phyloP scores from a whole-genome alignment of 2,329 filamentous ascomycete species.

The Ophiosphaerella herpotricha region DNA sequence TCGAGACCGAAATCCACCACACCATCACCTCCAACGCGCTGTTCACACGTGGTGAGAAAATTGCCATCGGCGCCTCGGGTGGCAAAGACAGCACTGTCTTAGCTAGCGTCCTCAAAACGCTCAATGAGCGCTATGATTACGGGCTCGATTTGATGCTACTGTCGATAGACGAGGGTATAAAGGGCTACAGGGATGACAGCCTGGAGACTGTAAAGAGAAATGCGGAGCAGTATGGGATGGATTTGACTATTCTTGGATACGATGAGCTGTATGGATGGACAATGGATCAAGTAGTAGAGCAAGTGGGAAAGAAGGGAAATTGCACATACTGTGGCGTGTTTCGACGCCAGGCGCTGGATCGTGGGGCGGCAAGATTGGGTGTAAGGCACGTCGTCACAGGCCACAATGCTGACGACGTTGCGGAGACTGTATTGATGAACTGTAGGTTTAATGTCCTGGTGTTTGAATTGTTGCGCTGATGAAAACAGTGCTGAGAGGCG shows the following conservation, averaged over 20 bases:
- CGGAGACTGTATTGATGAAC: slow-evolving; percentile 98
- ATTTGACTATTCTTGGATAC: slow-evolving; percentile 89
- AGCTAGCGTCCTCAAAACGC: slow-evolving; percentile 88
- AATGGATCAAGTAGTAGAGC: slow-evolving; percentile 97
- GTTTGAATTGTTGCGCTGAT: slow-evolving; percentile 10
- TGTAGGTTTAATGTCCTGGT: slow-evolving; percentile 29
- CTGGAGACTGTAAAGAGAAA: slow-evolving; percentile 97
- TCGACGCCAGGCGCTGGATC: slow-evolving; percentile 87
- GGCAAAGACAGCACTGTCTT: slow-evolving; percentile 98
- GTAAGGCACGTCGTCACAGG: slow-evolving; percentile 96
- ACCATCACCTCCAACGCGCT: slow-evolving; percentile 83
- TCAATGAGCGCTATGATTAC: slow-evolving; percentile 89
- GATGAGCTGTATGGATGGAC: slow-evolving; percentile 96
- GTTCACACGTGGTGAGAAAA: slow-evolving; percentile 79
- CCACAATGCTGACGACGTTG: slow-evolving; percentile 96
- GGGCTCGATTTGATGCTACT: slow-evolving; percentile 83
- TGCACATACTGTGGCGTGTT: slow-evolving; percentile 99
- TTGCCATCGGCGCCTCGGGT: slow-evolving; percentile 94
- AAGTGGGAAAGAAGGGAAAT: slow-evolving; percentile 96
- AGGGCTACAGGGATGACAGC: slow-evolving; percentile 93
- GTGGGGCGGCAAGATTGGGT: slow-evolving; percentile 82
- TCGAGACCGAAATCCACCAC: slow-evolving; percentile 92
- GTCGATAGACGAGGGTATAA: slow-evolving; percentile 96
- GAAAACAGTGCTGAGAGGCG: slow-evolving; percentile 71
- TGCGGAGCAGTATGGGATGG: slow-evolving; percentile 86